phyloP scores from a whole-genome alignment of 805 yeast species.

The Nakazawaea ambrosiae region DNA sequence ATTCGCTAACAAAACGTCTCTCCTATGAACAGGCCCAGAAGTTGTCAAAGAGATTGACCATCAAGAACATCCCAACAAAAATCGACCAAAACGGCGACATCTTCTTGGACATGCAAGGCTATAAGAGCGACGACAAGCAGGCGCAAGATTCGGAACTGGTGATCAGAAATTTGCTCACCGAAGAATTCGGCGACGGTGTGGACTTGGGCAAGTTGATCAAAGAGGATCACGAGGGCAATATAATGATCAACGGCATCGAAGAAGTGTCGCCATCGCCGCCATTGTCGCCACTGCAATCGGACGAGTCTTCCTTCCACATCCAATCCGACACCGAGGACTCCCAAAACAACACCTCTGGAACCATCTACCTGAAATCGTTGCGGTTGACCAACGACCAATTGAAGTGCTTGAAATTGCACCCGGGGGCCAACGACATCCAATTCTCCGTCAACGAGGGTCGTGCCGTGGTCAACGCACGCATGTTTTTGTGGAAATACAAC shows the following conservation, averaged over 20 bases:
- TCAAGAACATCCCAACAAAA: constrained; percentile 78
- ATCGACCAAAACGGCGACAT: constrained; percentile 87
- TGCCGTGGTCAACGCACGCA: constrained; percentile 64
- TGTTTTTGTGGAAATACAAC: constrained; percentile 77
- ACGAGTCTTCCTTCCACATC: constrained; percentile 17
- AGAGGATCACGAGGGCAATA: constrained; percentile 62
- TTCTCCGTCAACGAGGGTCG: constrained; percentile 81
- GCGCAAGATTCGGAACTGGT: constrained; percentile 70
- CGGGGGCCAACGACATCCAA: constrained; percentile 72
- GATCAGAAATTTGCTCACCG: constrained; percentile 63
- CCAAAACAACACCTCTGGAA: constrained; percentile 1
- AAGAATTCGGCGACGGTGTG: constrained; percentile 58
- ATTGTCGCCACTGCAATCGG: constrained; percentile 16
- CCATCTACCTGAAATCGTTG: constrained; percentile 68
- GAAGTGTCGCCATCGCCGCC: constrained; percentile 16
- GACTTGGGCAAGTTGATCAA: constrained; percentile 38
- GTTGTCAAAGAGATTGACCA: constrained; percentile 56
- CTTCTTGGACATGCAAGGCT: constrained; percentile 90
- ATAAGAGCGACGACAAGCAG: constrained; percentile 78
- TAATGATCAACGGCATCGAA: constrained; percentile 36
- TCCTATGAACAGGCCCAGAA: constrained; percentile 34
- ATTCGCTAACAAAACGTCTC: constrained; percentile 7
- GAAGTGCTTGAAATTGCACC: constrained; percentile 59
- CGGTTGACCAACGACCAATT: constrained; percentile 89
- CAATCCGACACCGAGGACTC: constrained; percentile 16